Evolutionary conservation across 148 eudicot genomes (phyloP).

Genomic region (Pharnaceum exiguum): DNA sequence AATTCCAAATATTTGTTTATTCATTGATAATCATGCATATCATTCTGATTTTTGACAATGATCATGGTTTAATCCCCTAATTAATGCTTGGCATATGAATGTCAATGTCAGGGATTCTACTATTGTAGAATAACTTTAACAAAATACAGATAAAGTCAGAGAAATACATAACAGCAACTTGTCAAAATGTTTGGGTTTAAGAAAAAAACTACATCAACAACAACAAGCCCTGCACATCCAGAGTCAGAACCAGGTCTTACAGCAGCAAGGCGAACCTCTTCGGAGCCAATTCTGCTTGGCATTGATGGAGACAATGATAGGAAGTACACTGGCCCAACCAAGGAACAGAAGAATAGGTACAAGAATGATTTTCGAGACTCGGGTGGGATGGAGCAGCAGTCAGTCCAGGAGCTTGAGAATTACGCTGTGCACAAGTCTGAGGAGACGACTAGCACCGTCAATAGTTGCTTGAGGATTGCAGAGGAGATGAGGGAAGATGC

Average conservation of each 20-base stretch:
- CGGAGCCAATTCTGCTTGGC: conserved; percentile 47
- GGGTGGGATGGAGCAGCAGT: conserved; percentile 63
- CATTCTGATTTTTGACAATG: too few species aligned
- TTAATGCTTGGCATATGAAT: too few species aligned
- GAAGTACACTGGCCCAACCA: conserved; percentile 6
- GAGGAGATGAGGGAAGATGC: conserved; percentile 80
- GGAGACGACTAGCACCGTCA: conserved; percentile 66
- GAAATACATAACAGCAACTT: too few species aligned
- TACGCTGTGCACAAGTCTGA: conserved; percentile 71
- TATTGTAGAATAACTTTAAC: too few species aligned
- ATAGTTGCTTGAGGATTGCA: conserved; percentile 74
- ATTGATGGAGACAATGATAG: conserved; percentile 24
- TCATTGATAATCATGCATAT: too few species aligned
- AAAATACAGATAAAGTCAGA: too few species aligned
- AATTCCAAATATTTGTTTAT: too few species aligned
- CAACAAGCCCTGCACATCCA: conserved; percentile 23
- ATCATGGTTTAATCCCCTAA: too few species aligned
- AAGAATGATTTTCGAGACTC: conserved; percentile 30
- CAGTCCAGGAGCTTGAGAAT: conserved; percentile 72
- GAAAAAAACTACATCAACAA: conserved; percentile 23
- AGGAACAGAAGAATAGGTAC: conserved; percentile 23
- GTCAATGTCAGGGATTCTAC: too few species aligned
- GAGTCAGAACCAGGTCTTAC: conserved; percentile 22
- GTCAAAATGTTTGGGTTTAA: conserved; percentile 56
- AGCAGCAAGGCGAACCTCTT: conserved; percentile 48